phyloP scores from a whole-genome alignment of 2,329 filamentous ascomycete species.

The Beauveria sp. region DNA sequence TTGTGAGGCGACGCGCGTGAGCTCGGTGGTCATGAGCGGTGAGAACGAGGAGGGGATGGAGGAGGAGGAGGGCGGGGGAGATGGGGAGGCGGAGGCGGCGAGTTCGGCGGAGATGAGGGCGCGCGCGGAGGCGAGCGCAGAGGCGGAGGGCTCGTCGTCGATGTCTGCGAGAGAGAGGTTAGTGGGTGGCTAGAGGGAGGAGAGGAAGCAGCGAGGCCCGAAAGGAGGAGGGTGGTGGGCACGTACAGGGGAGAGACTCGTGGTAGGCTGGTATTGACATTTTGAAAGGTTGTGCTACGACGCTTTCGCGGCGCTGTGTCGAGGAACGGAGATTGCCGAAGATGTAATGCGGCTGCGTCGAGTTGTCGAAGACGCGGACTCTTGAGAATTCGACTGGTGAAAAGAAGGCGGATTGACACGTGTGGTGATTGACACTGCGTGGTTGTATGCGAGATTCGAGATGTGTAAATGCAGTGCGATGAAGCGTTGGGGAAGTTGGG shows the following conservation, averaged over 20 bases:
- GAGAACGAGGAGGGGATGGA: conserved; percentile 51
- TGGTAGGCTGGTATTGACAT: conserved; percentile 42
- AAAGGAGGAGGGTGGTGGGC: background rate
- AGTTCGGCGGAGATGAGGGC: conserved; percentile 64
- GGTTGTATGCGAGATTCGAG: background rate
- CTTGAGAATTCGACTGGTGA: background rate
- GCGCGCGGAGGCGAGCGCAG: conserved; percentile 58
- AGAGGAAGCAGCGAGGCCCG: too few relatives aligned
- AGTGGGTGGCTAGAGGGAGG: conserved; percentile 6
- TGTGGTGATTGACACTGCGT: too few relatives aligned
- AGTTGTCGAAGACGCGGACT: background rate
- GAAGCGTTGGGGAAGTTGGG: background rate
- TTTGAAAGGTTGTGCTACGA: background rate
- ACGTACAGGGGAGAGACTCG: conserved; percentile 73
- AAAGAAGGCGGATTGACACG: background rate
- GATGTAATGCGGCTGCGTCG: background rate
- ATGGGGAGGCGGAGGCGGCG: conserved; percentile 55
- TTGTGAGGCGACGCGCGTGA: conserved; percentile 51
- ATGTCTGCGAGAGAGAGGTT: conserved; percentile 53
- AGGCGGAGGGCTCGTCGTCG: conserved; percentile 60
- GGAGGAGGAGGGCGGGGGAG: conserved; percentile 42
- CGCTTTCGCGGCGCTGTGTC: background rate
- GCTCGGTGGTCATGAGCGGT: conserved; percentile 58
- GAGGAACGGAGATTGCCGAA: background rate
- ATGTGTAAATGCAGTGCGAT: background rate